These are phyloP conservation scores for Canavalia ensiformis DNA, from an alignment of 306 rosid species.

Conservation along the genomic window DNA sequence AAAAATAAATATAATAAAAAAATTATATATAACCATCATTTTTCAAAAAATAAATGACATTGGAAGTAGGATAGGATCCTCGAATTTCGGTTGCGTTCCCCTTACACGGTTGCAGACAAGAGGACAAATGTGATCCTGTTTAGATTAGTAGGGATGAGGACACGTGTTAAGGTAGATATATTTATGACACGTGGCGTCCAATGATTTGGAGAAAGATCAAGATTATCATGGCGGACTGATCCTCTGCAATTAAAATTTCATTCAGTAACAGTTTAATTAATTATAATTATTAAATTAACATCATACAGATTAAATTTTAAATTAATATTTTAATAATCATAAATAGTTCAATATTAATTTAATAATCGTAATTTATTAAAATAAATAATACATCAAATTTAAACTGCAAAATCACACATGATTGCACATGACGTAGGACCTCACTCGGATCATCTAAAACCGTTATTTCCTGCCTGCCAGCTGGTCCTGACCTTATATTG, in stretches of 20 bases:
- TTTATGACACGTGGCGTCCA: slow-evolving; percentile 10
- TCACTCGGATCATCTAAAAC: background rate
- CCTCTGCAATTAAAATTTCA: too few relatives aligned
- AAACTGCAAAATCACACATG: background rate
- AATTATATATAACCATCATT: too few relatives aligned
- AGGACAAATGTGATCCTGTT: slow-evolving; percentile 54
- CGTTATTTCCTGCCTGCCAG: background rate
- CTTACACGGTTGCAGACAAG: slow-evolving; percentile 47
- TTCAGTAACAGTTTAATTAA: too few relatives aligned
- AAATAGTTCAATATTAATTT: too few relatives aligned
- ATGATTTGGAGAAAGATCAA: background rate
- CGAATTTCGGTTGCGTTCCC: slow-evolving; percentile 47
- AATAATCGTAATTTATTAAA: too few relatives aligned
- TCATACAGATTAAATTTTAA: too few relatives aligned
- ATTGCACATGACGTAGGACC: slow-evolving; percentile 35
- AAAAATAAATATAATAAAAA: too few relatives aligned
- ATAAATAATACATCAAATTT: too few relatives aligned
- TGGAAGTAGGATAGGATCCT: background rate
- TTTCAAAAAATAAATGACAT: background rate
- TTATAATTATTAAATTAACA: too few relatives aligned
- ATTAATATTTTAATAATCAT: too few relatives aligned
- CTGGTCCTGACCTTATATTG: slow-evolving; percentile 9
- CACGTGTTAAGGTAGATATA: background rate
- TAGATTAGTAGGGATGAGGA: slow-evolving; percentile 23
- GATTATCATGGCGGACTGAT: too few relatives aligned